phyloP scores from a whole-genome alignment of 1,139 yeast genomes.

The Saccharomyces hybrid region DNA sequence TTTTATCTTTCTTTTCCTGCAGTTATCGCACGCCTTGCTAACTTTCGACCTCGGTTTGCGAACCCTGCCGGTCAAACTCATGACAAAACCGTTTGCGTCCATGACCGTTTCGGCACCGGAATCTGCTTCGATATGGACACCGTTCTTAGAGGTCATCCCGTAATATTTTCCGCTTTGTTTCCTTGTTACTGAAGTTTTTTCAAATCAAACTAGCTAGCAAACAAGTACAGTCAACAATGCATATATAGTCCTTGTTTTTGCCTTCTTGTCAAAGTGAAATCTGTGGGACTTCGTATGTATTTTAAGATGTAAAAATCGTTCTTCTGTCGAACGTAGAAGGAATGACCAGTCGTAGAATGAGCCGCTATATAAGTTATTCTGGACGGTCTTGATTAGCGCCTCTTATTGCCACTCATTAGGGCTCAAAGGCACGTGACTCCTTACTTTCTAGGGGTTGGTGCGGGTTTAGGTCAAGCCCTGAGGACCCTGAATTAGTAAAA shows the following conservation, averaged over 20 bases:
- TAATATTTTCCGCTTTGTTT: neutral
- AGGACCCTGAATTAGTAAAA: neutral
- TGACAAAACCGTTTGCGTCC: neutral
- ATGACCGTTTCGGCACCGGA: neutral
- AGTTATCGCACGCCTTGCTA: slow-evolving; percentile 52
- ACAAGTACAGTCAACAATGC: neutral
- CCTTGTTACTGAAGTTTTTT: neutral
- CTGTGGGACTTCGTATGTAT: too few relatives aligned
- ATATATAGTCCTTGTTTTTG: neutral
- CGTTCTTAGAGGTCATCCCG: neutral
- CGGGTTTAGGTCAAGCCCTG: neutral
- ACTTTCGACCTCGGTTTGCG: slow-evolving; percentile 17
- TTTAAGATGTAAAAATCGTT: neutral
- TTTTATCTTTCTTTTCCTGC: slow-evolving; percentile 52
- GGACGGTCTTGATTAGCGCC: neutral
- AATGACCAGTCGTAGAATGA: neutral
- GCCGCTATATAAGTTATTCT: neutral
- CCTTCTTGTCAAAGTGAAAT: too few relatives aligned
- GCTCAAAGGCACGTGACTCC: too few relatives aligned
- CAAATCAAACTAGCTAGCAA: neutral
- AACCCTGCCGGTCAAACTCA: slow-evolving; percentile 3
- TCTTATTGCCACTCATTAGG: neutral
- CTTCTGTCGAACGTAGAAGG: neutral
- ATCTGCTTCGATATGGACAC: neutral
- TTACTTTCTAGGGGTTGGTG: neutral